Percentiles rank a stretch among this genome's conserved stretches.
Evolutionary conservation across 768 basidiomycete genomes (phyloP).

Genomic region (Melanogaster broomeanus): DNA sequence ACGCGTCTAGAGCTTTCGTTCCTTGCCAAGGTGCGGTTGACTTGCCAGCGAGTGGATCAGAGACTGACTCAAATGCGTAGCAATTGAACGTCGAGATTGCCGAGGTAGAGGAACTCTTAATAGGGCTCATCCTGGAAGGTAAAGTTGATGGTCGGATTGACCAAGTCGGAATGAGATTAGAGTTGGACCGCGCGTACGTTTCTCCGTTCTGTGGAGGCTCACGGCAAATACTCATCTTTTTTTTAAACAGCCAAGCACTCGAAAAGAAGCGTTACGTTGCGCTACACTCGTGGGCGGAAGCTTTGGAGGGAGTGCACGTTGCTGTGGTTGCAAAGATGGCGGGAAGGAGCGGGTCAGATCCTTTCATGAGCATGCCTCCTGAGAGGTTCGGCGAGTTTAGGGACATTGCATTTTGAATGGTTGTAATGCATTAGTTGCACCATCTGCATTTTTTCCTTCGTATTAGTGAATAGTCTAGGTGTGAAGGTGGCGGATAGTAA

Average conservation of each 20-base stretch:
- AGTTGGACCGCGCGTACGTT: slow-evolving; percentile 80
- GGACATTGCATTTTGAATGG: slow-evolving; percentile 24
- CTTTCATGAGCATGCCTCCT: slow-evolving; percentile 35
- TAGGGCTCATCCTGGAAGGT: slow-evolving; percentile 94
- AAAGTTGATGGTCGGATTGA: slow-evolving; percentile 97
- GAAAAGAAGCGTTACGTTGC: slow-evolving; percentile 87
- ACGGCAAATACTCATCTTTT: slow-evolving; percentile 2
- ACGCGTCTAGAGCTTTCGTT: slow-evolving; percentile 91
- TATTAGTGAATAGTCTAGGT: slow-evolving; percentile 4
- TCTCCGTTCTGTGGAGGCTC: neutral
- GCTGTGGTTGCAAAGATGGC: slow-evolving; percentile 76
- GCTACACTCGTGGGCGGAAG: slow-evolving; percentile 78
- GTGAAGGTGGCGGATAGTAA: neutral
- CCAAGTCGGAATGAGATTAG: slow-evolving; percentile 91
- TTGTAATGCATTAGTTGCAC: slow-evolving; percentile 9
- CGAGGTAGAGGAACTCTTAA: slow-evolving; percentile 93
- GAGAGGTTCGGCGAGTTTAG: slow-evolving; percentile 34
- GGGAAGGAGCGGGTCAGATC: slow-evolving; percentile 29
- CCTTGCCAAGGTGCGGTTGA: slow-evolving; percentile 73
- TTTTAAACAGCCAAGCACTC: slow-evolving; percentile 77
- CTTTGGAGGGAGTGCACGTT: slow-evolving; percentile 76
- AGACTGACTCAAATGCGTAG: slow-evolving; percentile 41
- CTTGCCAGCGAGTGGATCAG: neutral
- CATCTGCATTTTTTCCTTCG: neutral
- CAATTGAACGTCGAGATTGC: slow-evolving; percentile 93